Evolutionary conservation across 192 early-diverging fungal genomes (phyloP), one percentile per base, ranked within the genome.

Genomic region (Mortierella antarctica): DNA sequence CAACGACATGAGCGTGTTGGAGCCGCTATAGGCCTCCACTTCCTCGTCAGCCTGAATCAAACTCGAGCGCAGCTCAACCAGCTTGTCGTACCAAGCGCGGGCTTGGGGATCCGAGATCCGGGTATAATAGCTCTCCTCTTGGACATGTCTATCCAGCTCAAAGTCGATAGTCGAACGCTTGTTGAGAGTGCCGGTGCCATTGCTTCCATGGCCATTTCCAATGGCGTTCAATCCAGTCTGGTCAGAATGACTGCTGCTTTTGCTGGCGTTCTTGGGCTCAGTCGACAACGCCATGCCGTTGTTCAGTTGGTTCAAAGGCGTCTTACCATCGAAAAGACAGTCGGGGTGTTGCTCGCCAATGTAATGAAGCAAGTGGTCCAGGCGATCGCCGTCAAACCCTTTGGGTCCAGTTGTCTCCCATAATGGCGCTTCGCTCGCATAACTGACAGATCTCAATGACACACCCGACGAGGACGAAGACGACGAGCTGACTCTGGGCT

Each of bases 331-430:
- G 11, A 88, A 76, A 7, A 92, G 60, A 74, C 91, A 92, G 63
- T 92, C 89, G 2, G 90, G 86, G 73, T 91, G 84, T 13, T 74
- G 62, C 23, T 88, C 75, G 8, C 88, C 91, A 70, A 95, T 88
- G 48, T 81, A 88, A 61, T 83, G 81, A 13, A 91, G 60, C 7
- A 91, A 66, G 46, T 88, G 83, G 55, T 85, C 83, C 21, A 91
- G 70, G 85, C 84, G 89, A 63, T 91, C 89, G n/a, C 66, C 84
- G 15, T 86, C 66, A 23, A 83, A 67, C 17, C 42, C 67, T 6
- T 72, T 44, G 39, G 71, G 65, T 2, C n/a, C 42, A 41, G 65
- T 71, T 40, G 62, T 65, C 8, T 86, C 63, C 87, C 87, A 91
- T 14, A 82, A 52, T 0, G 88, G 86, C 39, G 76, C 52, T n/a